Evolutionary conservation across 1,139 yeast genomes (phyloP).

Genomic region (Pichia sp.): DNA sequence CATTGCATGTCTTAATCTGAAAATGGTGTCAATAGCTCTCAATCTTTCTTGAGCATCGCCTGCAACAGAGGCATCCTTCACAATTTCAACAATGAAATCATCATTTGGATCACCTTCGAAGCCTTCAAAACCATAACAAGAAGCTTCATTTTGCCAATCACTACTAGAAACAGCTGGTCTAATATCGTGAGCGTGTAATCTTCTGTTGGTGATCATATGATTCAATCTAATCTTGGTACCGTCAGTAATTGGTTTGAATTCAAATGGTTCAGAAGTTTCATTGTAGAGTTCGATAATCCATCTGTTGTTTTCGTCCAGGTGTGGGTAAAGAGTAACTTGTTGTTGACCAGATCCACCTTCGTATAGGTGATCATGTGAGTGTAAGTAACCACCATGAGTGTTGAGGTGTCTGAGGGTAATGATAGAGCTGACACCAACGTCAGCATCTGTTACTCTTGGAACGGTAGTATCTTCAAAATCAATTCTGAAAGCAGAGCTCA

Average conservation of each 20-base stretch:
- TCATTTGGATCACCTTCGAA: constrained; percentile 95
- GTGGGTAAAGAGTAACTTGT: constrained; percentile 90
- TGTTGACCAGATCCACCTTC: constrained; percentile 95
- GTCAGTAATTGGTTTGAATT: constrained; percentile 57
- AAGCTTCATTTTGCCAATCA: constrained; percentile 95
- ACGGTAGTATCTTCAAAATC: constrained; percentile 63
- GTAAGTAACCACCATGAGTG: constrained; percentile 92
- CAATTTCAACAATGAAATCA: constrained; percentile 87
- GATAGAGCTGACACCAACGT: constrained; percentile 81
- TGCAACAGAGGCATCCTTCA: constrained; percentile 46
- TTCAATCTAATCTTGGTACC: constrained; percentile 76
- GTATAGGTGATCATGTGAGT: constrained; percentile 80
- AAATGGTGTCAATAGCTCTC: constrained; percentile 74
- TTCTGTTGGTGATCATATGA: constrained; percentile 62
- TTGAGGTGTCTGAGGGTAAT: constrained; percentile 75
- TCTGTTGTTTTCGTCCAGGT: constrained; percentile 77
- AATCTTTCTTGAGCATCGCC: constrained; percentile 57
- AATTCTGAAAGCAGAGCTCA: constrained; percentile 85
- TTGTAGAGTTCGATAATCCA: constrained; percentile 76
- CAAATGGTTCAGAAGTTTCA: constrained; percentile 41
- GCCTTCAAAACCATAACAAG: constrained; percentile 87
- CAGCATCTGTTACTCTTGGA: constrained; percentile 64
- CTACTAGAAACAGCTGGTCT: constrained; percentile 88
- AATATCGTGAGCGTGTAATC: constrained; percentile 94
- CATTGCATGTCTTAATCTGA: constrained; percentile 85